Percentiles rank a stretch among this genome's conserved stretches.
phyloP scores from a whole-genome alignment of 176 grass and related monocot genomes.

The Cenchrus fungigraminus region DNA sequence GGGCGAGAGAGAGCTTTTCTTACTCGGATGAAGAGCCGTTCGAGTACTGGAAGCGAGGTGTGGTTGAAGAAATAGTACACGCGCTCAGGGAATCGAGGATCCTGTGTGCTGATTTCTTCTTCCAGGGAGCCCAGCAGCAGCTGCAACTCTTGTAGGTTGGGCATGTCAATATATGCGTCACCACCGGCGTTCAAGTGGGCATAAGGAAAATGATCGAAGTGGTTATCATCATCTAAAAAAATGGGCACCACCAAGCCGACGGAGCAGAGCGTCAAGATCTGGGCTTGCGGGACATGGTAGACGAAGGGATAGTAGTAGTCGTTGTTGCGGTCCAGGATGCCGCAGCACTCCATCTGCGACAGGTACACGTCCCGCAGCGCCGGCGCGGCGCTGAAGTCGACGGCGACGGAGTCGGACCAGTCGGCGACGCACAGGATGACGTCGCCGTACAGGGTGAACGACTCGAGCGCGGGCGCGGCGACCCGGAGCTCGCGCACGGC shows the following conservation, averaged over 20 bases:
- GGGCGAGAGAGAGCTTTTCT: background rate
- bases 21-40: conserved; percentile 60
- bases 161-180: background rate
- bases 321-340: background rate
- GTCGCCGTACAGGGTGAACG: conserved; percentile 45
- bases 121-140: conserved; percentile 43
- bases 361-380: conserved; percentile 43
- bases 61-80: conserved; percentile 42
- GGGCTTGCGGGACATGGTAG: conserved; percentile 26
- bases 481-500: conserved; percentile 20
- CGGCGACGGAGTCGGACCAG: background rate
- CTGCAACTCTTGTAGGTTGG: conserved; percentile 66
- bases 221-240: background rate
- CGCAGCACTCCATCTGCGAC: background rate
- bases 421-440: background rate
- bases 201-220: background rate
- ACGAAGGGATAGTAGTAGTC: conserved; percentile 14
- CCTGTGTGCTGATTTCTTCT: background rate
- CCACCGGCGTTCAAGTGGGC: background rate
- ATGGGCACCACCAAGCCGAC: conserved; percentile 41
- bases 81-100: background rate
- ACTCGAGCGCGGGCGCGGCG: conserved; percentile 45
- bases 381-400: conserved; percentile 19
- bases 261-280: conserved; percentile 54
- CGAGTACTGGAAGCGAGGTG: conserved; percentile 39